phyloP scores from a whole-genome alignment of 805 yeast species.

The Monosporozyma yasuniensis region DNA sequence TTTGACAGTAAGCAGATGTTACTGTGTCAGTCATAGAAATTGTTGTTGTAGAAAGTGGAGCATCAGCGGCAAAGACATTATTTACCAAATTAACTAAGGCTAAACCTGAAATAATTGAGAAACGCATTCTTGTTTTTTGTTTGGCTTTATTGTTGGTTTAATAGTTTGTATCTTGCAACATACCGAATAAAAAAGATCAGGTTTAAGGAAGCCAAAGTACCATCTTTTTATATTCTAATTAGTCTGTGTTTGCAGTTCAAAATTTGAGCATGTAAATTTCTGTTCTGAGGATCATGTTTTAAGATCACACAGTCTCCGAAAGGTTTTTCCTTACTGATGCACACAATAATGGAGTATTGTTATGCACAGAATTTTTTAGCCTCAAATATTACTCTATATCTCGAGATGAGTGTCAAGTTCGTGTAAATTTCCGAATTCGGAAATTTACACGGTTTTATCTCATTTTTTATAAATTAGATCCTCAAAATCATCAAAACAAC shows the following conservation, averaged over 20 bases:
- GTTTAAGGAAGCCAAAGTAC: neutral
- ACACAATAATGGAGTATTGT: neutral
- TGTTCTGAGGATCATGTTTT: neutral
- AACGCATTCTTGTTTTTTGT: neutral
- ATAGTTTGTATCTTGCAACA: neutral
- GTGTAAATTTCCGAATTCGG: conserved; percentile 6
- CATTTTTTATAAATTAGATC: neutral
- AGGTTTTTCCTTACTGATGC: neutral
- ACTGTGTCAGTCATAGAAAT: neutral
- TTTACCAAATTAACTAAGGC: neutral
- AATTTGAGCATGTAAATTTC: neutral
- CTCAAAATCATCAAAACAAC: neutral
- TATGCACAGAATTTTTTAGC: neutral
- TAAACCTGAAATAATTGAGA: neutral
- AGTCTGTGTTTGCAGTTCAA: too few species aligned
- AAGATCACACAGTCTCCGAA: neutral
- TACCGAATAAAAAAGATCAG: neutral
- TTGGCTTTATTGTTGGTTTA: neutral
- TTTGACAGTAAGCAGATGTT: neutral
- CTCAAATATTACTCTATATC: neutral
- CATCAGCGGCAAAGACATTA: neutral
- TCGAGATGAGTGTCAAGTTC: neutral
- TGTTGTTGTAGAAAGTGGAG: neutral
- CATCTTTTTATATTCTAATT: neutral
- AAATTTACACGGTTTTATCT: conserved; percentile 5